Percentiles rank a stretch among this genome's conserved stretches.
These are phyloP conservation scores for Suillus tomentosus DNA, from an alignment of 768 basidiomycete species.

Conservation along the genomic window DNA sequence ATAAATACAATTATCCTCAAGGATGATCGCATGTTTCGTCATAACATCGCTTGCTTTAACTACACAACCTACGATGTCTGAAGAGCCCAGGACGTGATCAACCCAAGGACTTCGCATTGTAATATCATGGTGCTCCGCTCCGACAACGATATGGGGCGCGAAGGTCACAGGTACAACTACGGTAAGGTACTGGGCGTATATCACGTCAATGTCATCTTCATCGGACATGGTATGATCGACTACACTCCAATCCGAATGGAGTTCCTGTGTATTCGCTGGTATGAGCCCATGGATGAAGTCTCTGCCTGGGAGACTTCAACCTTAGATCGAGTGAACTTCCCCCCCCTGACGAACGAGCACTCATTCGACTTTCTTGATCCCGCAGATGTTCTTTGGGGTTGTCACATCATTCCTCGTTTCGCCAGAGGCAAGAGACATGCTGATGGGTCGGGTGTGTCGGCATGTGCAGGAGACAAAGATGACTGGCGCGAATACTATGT, in stretches of 20 bases:
- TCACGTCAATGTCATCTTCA: neutral
- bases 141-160: neutral
- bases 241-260: slow-evolving; percentile 1
- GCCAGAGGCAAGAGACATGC: neutral
- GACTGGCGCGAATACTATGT: neutral
- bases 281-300: neutral
- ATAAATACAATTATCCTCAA: slow-evolving; percentile 24
- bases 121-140: neutral
- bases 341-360: neutral
- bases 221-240: neutral
- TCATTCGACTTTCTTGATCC: slow-evolving; percentile 12
- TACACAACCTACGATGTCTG: slow-evolving; percentile 4
- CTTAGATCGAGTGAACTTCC: neutral
- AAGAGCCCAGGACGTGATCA: neutral
- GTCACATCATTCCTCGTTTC: slow-evolving; percentile 11
- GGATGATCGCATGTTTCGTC: neutral
- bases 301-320: neutral
- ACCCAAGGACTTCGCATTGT: neutral
- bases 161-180: neutral
- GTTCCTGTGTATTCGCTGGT: slow-evolving; percentile 8
- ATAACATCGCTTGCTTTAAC: neutral
- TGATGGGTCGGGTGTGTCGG: neutral
- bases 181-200: slow-evolving; percentile 11
- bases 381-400: neutral
- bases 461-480: neutral